phyloP scores from a whole-genome alignment of 768 basidiomycete genomes.

The Suillus subaureus region DNA sequence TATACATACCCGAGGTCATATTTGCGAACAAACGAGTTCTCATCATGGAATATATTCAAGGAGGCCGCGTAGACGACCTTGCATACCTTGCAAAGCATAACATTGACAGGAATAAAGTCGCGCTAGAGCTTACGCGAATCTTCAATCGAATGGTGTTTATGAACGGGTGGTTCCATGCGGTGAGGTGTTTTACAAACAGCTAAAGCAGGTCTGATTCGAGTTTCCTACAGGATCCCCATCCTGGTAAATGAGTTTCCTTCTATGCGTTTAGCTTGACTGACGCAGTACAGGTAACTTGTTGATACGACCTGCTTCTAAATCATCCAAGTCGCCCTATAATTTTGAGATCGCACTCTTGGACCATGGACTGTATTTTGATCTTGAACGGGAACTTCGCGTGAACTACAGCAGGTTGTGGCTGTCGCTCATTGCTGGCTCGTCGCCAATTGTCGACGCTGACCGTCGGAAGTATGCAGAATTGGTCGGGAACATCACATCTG shows the following conservation, averaged over 20 bases:
- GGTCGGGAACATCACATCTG: conserved; percentile 88
- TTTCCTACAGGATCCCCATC: conserved; percentile 75
- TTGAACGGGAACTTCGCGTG: conserved; percentile 76
- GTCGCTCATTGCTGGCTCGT: conserved; percentile 75
- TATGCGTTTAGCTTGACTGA: not conserved
- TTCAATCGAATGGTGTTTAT: conserved; percentile 96
- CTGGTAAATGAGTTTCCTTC: conserved; percentile 46
- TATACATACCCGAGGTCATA: conserved; percentile 88
- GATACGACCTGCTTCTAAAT: conserved; percentile 70
- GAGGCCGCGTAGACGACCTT: conserved; percentile 87
- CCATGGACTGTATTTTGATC: conserved; percentile 92
- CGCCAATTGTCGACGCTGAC: conserved; percentile 62
- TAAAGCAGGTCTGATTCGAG: not conserved
- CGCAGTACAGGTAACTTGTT: conserved; percentile 74
- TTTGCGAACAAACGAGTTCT: conserved; percentile 82
- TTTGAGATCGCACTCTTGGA: conserved; percentile 96
- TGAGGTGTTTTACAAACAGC: conserved; percentile 36
- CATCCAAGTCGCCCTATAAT: conserved; percentile 82
- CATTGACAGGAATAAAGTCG: conserved; percentile 94
- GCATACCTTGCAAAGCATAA: conserved; percentile 75
- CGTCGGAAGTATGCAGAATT: conserved; percentile 86
- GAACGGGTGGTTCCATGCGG: conserved; percentile 88
- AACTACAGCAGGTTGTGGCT: conserved; percentile 92
- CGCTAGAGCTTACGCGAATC: conserved; percentile 86
- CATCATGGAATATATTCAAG: conserved; percentile 94